phyloP scores from a whole-genome alignment of 106 monocot genomes.

The Phalaenopsis aphrodite region DNA sequence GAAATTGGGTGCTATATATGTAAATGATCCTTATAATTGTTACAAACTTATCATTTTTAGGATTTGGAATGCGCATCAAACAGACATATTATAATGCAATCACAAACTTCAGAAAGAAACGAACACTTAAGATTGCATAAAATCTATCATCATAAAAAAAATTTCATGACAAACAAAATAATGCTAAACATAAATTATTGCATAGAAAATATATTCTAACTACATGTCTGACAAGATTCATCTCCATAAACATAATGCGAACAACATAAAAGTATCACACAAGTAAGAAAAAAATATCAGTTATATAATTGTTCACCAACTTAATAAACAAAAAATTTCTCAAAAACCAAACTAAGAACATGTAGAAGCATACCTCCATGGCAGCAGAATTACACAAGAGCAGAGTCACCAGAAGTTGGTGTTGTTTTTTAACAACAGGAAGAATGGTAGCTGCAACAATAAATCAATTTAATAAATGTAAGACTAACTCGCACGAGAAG shows the following conservation, averaged over 20 bases:
- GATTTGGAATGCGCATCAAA: neutral
- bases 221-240: too few relatives aligned
- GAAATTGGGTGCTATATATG: too few relatives aligned
- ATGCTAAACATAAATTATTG: neutral
- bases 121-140: neutral
- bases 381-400: slow-evolving; percentile 88
- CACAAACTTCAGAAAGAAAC: neutral
- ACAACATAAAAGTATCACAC: too few relatives aligned
- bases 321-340: neutral
- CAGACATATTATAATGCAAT: neutral
- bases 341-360: neutral
- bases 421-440: slow-evolving; percentile 97
- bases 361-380: slow-evolving; percentile 65
- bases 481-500: neutral
- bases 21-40: neutral
- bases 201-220: neutral
- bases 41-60: neutral
- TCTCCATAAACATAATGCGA: too few relatives aligned
- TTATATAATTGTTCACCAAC: neutral
- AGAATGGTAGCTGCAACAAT: slow-evolving; percentile 58
- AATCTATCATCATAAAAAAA: neutral
- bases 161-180: neutral
- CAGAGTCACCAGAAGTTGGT: slow-evolving; percentile 95
- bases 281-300: too few relatives aligned
- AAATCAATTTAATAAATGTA: slow-evolving; percentile 4